These are phyloP conservation scores for Turnera subulata DNA, from an alignment of 345 rosid species.

Conservation along the genomic window DNA sequence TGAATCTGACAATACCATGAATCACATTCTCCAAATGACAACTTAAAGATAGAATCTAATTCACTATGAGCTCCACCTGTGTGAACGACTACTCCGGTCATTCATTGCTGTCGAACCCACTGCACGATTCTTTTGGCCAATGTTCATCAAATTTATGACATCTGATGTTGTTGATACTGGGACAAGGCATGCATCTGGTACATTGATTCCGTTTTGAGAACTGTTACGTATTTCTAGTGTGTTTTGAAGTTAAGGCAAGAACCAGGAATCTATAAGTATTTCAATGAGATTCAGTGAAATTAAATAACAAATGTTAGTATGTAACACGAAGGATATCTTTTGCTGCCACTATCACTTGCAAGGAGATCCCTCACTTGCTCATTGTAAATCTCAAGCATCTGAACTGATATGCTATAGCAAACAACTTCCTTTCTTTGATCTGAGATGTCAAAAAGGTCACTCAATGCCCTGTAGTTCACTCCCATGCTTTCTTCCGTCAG, in stretches of 20 bases:
- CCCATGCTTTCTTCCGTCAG: conserved; percentile 89
- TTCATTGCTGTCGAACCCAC: conserved; percentile 88
- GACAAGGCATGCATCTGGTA: conserved; percentile 95
- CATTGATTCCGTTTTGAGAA: conserved; percentile 90
- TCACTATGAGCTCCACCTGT: conserved; percentile 45
- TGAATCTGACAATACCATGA: neutral
- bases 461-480: conserved; percentile 84
- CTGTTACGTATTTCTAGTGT: conserved; percentile 97
- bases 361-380: conserved; percentile 99
- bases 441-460: conserved; percentile 87
- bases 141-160: conserved; percentile 80
- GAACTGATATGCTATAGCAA: conserved; percentile 83
- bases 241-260: conserved; percentile 36
- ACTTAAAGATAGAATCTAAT: neutral
- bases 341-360: conserved; percentile 53
- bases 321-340: conserved; percentile 79
- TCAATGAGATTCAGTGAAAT: conserved; percentile 8
- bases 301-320: conserved; percentile 7
- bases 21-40: neutral
- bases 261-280: conserved; percentile 1
- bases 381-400: conserved; percentile 96
- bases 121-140: conserved; percentile 77
- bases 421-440: conserved; percentile 60
- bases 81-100: conserved; percentile 98
- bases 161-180: conserved; percentile 71